Evolutionary conservation across 140 eudicot species (phyloP).

Genomic region (Bidens hawaiensis): DNA sequence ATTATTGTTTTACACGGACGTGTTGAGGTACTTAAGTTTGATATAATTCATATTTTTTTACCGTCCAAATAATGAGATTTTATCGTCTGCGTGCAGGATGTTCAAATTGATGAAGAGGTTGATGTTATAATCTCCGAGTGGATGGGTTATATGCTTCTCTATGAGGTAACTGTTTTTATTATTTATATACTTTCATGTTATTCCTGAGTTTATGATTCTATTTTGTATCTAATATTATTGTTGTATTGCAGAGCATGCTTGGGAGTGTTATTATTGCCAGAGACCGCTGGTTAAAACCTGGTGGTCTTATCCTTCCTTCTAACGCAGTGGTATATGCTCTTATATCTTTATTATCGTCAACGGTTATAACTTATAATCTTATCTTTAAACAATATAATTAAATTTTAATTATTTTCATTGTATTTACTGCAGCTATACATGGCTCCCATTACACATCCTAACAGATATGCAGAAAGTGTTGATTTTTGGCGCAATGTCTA

Average conservation of each 20-base stretch:
- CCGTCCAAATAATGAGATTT: neutral
- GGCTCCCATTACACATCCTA: constrained; percentile 95
- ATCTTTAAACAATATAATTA: neutral
- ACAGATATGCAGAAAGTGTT: constrained; percentile 76
- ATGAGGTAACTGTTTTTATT: constrained; percentile 50
- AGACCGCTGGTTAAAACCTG: constrained; percentile 99
- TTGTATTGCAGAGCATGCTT: constrained; percentile 80
- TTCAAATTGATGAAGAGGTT: constrained; percentile 87
- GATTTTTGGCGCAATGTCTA: constrained; percentile 98
- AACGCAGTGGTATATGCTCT: constrained; percentile 66
- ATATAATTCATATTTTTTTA: neutral
- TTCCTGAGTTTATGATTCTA: neutral
- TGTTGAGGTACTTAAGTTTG: constrained; percentile 61
- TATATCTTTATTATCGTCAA: constrained; percentile 4
- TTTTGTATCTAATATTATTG: constrained; percentile 2
- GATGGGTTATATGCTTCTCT: constrained; percentile 99
- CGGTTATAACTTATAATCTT: neutral
- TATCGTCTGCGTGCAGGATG: constrained; percentile 53
- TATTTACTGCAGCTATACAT: constrained; percentile 63
- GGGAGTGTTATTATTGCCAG: constrained; percentile 96
- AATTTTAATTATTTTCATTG: neutral
- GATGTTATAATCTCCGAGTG: constrained; percentile 97
- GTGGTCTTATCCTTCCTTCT: constrained; percentile 98
- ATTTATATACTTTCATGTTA: neutral
- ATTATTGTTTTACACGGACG: constrained; percentile 94